Percentiles rank a stretch among this genome's conserved stretches.
Evolutionary conservation across 139 green algal genomes (phyloP).

Genomic region (Trebouxia sp.): DNA sequence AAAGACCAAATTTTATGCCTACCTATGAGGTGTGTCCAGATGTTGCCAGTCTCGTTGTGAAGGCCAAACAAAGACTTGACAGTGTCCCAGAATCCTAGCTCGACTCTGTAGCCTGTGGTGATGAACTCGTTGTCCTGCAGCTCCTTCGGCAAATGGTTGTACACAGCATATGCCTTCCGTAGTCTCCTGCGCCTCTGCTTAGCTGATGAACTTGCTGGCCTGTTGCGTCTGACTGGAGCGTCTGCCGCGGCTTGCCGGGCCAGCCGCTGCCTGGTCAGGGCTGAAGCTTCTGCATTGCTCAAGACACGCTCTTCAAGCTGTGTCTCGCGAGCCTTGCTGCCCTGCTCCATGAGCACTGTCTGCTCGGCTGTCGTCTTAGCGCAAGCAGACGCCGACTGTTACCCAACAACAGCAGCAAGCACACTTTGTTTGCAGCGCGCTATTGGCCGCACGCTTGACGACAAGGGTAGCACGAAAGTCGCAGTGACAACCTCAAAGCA

Average conservation of each 20-base stretch:
- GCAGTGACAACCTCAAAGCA: no score
- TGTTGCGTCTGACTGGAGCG: slow-evolving; percentile 1
- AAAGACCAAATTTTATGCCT: no score
- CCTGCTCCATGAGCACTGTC: background rate
- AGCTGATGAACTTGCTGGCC: background rate
- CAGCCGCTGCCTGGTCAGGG: background rate
- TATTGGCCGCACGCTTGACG: no score
- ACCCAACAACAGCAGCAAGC: no score
- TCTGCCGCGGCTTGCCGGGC: background rate
- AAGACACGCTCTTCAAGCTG: background rate
- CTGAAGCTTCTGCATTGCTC: background rate
- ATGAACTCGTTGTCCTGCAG: slow-evolving; percentile 88
- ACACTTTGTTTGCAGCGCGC: no score
- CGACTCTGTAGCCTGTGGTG: slow-evolving; percentile 64
- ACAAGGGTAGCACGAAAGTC: no score
- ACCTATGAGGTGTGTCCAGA: slow-evolving; percentile 84
- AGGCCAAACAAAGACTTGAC: slow-evolving; percentile 80
- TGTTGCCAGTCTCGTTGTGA: slow-evolving; percentile 96
- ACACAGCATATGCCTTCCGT: slow-evolving; percentile 29
- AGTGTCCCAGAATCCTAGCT: slow-evolving; percentile 55
- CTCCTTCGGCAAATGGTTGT: slow-evolving; percentile 62
- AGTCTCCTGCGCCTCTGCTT: background rate
- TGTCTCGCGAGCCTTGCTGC: background rate
- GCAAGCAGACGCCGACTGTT: no score
- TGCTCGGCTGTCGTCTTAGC: background rate